phyloP scores from a whole-genome alignment of 2,329 filamentous ascomycete genomes.

The Dendryphion nanum region DNA sequence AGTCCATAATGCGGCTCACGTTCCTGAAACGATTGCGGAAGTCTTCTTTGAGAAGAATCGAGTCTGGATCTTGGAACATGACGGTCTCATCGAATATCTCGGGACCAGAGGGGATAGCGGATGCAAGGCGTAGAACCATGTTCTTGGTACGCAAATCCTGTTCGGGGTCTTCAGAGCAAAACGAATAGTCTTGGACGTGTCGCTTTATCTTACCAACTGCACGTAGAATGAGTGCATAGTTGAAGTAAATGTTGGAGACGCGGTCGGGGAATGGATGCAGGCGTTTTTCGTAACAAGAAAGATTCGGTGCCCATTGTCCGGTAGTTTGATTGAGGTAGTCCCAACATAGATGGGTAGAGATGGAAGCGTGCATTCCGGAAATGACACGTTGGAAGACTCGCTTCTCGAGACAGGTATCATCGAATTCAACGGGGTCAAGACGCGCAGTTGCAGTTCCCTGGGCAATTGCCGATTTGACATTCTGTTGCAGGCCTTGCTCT shows the following conservation, averaged over 20 bases:
- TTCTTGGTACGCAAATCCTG: slow-evolving; percentile 78
- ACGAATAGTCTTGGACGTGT: slow-evolving; percentile 80
- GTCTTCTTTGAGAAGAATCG: slow-evolving; percentile 87
- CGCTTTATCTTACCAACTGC: slow-evolving; percentile 88
- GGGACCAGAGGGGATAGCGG: slow-evolving; percentile 63
- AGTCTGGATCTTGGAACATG: slow-evolving; percentile 78
- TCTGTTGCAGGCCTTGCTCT: slow-evolving; percentile 60
- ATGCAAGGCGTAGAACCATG: slow-evolving; percentile 75
- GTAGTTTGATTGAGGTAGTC: slow-evolving; percentile 95
- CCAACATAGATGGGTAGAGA: slow-evolving; percentile 94
- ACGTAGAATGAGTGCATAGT: slow-evolving; percentile 92
- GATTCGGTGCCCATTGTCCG: slow-evolving; percentile 87
- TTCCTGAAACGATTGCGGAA: slow-evolving; percentile 98
- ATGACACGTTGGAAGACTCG: slow-evolving; percentile 96
- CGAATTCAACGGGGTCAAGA: slow-evolving; percentile 67
- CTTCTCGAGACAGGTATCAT: slow-evolving; percentile 95
- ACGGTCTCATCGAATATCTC: slow-evolving; percentile 91
- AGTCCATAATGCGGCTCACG: slow-evolving; percentile 96
- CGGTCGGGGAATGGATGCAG: slow-evolving; percentile 83
- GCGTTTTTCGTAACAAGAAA: slow-evolving; percentile 84
- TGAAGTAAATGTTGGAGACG: slow-evolving; percentile 97
- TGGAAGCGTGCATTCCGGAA: slow-evolving; percentile 97
- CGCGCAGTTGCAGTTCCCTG: slow-evolving; percentile 56
- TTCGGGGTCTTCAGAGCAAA: slow-evolving; percentile 79
- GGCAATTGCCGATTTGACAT: slow-evolving; percentile 57